phyloP scores from a whole-genome alignment of 352 stramenopile species.

The Phytophthora fragariae region DNA sequence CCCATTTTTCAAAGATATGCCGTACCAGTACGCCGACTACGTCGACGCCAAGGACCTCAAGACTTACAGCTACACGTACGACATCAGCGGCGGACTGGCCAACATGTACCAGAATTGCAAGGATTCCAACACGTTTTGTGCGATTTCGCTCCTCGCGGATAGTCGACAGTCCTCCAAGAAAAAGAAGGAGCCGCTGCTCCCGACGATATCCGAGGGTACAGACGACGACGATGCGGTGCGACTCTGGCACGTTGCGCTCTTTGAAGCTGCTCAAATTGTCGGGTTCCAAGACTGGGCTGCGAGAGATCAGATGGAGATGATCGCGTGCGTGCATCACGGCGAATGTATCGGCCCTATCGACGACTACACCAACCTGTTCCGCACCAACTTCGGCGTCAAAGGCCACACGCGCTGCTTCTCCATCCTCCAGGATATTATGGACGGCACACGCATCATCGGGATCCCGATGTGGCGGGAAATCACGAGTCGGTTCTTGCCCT shows the following conservation, averaged over 20 bases:
- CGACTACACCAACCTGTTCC: constrained; percentile 55
- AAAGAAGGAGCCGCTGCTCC: constrained; percentile 5
- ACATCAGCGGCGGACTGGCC: constrained; percentile 45
- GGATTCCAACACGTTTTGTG: constrained; percentile 41
- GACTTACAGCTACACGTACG: constrained; percentile 67
- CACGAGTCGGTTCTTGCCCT: constrained; percentile 47
- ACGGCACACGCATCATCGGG: constrained; percentile 47
- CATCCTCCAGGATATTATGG: constrained; percentile 44
- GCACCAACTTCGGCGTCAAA: constrained; percentile 50
- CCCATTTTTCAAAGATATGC: constrained; percentile 70
- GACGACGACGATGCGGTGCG: constrained; percentile 36
- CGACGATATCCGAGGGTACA: constrained; percentile 25
- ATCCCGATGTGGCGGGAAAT: constrained; percentile 53
- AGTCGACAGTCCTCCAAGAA: neutral
- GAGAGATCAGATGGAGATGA: constrained; percentile 59
- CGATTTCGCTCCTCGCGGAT: constrained; percentile 8
- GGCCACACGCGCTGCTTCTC: constrained; percentile 59
- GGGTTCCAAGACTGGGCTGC: constrained; percentile 50
- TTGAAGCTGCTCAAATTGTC: constrained; percentile 45
- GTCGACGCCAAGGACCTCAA: constrained; percentile 60
- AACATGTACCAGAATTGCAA: constrained; percentile 66
- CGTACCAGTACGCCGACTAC: constrained; percentile 44
- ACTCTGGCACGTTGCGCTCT: constrained; percentile 51
- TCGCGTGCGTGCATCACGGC: constrained; percentile 51
- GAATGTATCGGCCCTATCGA: constrained; percentile 54